Evolutionary conservation across 2,329 filamentous ascomycete species (phyloP), one percentile per base, ranked within the genome.

Genomic region (Cercospora brassicicola): DNA sequence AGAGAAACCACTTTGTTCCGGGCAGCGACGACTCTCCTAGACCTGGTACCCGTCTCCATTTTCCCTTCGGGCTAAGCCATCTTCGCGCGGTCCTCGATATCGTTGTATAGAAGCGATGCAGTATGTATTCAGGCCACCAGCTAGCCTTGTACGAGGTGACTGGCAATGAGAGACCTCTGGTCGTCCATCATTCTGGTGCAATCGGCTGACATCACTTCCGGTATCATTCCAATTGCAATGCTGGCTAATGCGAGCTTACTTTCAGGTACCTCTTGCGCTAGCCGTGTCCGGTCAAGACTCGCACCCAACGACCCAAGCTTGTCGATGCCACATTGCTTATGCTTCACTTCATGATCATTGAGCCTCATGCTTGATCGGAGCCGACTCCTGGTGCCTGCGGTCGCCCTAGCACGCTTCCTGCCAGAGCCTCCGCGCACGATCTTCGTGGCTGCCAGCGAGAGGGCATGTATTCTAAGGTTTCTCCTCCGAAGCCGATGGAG

Each of bases 141-240:
- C 45, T 20, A 13, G 2, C 3, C 18, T 18, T 23, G 45, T 39
- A 39, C 13, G 36, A 39, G 13, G 36, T 3, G 7, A 8, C 45
- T 23, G 45, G 3, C 6, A 4, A 48, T 23, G 36, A 20, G 26
- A 59, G 26, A 59, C 28, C 26, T 59, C 56, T 13, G 13, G 56
- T 33, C 4, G 26, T 31, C 28, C 28, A 59, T 28, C 20, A 4
- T 8, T 36, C 31, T 11, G 10, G 13, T 62, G 60, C 60, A 53
- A n/a, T 30, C 10, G 31, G 42, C 60, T 62, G 60, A 62, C 60
- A 62, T 62, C 60, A 62, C 42, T 18, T 18, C 15, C 26, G 36
- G 10, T 28, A 10, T 23, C 23, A 20, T 28, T 15, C 9, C 18
- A 48, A 61, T 15, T 20, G n/a, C 59, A n/a, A 45, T n/a, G 39